These are phyloP conservation scores for Phaeosphaeriaceae sp. DNA, from an alignment of 2,329 filamentous ascomycete genomes.

Conservation along the genomic window DNA sequence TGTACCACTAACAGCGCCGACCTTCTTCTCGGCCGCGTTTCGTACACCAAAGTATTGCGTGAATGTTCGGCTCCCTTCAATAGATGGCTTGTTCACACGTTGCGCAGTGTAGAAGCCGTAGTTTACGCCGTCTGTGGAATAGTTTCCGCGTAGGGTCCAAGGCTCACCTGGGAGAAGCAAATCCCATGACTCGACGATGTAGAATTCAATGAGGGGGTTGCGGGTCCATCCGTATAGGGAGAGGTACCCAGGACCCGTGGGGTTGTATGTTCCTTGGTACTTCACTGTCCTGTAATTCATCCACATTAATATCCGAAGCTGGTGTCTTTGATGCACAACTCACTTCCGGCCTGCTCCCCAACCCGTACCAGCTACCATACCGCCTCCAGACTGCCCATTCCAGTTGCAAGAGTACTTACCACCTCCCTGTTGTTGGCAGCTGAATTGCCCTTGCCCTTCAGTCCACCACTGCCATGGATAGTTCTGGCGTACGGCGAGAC, in stretches of 20 bases:
- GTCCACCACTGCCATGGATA: slow-evolving; percentile 20
- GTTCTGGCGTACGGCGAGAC: slow-evolving; percentile 13
- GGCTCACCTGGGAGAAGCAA: slow-evolving; percentile 55
- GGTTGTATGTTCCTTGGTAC: slow-evolving; percentile 34
- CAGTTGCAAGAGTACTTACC: slow-evolving; percentile 22
- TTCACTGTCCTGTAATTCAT: slow-evolving; percentile 19
- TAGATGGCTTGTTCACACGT: slow-evolving; percentile 53
- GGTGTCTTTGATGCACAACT: slow-evolving; percentile 3
- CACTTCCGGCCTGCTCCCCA: slow-evolving; percentile 19
- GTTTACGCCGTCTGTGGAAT: slow-evolving; percentile 22
- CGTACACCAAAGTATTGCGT: slow-evolving; percentile 54
- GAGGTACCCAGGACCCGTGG: slow-evolving; percentile 17
- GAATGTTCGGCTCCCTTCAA: slow-evolving; percentile 57
- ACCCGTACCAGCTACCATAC: slow-evolving; percentile 20
- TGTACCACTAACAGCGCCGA: slow-evolving; percentile 19
- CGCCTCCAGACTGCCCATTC: slow-evolving; percentile 17
- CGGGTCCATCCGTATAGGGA: slow-evolving; percentile 61
- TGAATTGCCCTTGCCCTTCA: slow-evolving; percentile 20
- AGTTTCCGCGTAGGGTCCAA: slow-evolving; percentile 32
- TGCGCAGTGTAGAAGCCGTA: slow-evolving; percentile 23
- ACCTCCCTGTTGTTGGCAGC: slow-evolving; percentile 19
- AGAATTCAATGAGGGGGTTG: slow-evolving; percentile 61
- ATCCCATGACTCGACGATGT: slow-evolving; percentile 55
- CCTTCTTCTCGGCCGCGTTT: slow-evolving; percentile 12
- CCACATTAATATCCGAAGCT: neutral